Percentiles rank a stretch among this genome's conserved stretches.
Evolutionary conservation across 1,284 basidiomycete genomes (phyloP).

Genomic region (Inonotus hispidus): DNA sequence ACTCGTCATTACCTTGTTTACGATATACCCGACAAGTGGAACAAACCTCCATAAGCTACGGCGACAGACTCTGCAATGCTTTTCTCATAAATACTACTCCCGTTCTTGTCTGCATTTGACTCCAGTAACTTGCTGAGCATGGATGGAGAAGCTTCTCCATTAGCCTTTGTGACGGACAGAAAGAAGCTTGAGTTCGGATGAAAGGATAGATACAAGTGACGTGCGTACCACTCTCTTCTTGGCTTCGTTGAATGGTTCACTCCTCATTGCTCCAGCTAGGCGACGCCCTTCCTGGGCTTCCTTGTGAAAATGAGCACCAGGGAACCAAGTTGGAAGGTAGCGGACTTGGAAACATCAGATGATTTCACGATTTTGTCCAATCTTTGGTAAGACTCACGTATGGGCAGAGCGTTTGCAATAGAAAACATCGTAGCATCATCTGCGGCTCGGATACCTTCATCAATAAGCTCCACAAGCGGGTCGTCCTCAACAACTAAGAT

Average conservation of each 20-base stretch:
- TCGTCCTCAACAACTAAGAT: too few relatives aligned
- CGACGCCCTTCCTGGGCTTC: slow-evolving; percentile 48
- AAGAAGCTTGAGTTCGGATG: not conserved
- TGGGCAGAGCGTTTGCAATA: too few relatives aligned
- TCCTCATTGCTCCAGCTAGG: not conserved
- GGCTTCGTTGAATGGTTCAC: slow-evolving; percentile 4
- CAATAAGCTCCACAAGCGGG: too few relatives aligned
- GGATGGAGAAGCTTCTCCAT: slow-evolving; percentile 11
- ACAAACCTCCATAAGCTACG: slow-evolving; percentile 7
- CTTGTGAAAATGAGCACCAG: slow-evolving; percentile 32
- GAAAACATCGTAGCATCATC: too few relatives aligned
- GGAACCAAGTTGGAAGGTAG: slow-evolving; percentile 17
- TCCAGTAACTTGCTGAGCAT: slow-evolving; percentile 11
- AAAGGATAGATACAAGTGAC: too few relatives aligned
- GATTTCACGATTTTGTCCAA: too few relatives aligned
- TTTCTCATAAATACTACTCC: not conserved
- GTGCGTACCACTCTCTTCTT: slow-evolving; percentile 11
- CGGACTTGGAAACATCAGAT: too few relatives aligned
- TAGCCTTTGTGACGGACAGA: not conserved
- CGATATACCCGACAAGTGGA: not conserved
- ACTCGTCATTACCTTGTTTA: not conserved
- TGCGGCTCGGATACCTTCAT: too few relatives aligned
- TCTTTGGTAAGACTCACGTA: too few relatives aligned
- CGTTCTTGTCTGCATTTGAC: not conserved
- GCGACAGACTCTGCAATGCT: not conserved